Conservation (phyloP, 345 rosid genomes). For the Rhodomyrtus tomentosa region DNA sequence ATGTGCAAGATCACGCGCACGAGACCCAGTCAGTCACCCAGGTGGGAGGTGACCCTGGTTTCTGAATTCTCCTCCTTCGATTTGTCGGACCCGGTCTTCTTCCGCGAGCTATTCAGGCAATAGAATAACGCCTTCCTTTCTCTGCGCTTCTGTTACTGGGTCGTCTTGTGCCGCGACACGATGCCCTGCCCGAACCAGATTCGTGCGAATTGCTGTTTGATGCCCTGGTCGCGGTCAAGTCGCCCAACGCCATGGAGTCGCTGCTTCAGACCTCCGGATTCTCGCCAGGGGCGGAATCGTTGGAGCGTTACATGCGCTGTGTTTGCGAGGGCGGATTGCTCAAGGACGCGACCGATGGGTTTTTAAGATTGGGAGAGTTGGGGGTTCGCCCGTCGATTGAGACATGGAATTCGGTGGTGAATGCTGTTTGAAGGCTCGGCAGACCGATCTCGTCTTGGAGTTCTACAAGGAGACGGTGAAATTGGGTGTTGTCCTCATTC, state of each 20-base stretch:
- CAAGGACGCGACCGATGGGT: conserved; percentile 32
- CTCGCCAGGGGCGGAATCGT: conserved; percentile 16
- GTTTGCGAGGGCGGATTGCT: conserved; percentile 38
- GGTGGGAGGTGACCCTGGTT: conserved; percentile 44
- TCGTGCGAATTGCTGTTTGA: conserved; percentile 44
- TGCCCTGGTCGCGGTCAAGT: conserved; percentile 49
- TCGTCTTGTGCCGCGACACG: conserved; percentile 16
- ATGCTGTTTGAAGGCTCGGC: conserved; percentile 22
- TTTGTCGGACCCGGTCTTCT: conserved; percentile 40
- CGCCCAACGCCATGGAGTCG: conserved; percentile 25
- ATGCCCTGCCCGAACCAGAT: conserved; percentile 22
- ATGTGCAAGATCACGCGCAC: conserved; percentile 35
- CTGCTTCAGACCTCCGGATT: conserved; percentile 30
- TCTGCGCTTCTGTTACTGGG: conserved; percentile 43
- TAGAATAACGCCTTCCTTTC: conserved; percentile 45
- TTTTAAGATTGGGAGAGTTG: conserved; percentile 12
- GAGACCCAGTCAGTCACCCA: too few relatives aligned
- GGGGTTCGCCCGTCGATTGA: conserved; percentile 12
- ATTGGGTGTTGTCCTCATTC: conserved; percentile 25
- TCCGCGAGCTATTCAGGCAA: conserved; percentile 29
- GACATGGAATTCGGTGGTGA: conserved; percentile 45
- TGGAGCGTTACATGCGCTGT: conserved; percentile 36
- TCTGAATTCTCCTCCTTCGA: conserved; percentile 42
- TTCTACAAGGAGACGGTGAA: conserved; percentile 33
- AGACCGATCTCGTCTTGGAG: conserved; percentile 39